Percentiles rank a stretch among this genome's conserved stretches.
phyloP scores from a whole-genome alignment of 768 basidiomycete species.

The Mrakia gelida region DNA sequence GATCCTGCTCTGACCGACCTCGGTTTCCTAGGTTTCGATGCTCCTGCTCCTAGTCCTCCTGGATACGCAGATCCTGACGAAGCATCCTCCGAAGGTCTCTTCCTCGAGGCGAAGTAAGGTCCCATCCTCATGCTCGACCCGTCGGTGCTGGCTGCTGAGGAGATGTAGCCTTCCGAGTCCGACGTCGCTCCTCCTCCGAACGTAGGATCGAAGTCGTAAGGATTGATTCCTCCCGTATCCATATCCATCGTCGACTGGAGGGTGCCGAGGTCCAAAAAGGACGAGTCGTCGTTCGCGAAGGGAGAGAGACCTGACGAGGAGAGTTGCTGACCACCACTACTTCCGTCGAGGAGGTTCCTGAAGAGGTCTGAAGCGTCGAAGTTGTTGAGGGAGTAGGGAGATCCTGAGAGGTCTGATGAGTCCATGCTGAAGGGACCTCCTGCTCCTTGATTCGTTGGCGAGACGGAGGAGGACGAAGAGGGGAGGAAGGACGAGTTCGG shows the following conservation, averaged over 20 bases:
- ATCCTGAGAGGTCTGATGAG: background rate
- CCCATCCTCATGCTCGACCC: slow-evolving; percentile 16
- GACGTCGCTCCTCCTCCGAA: slow-evolving; percentile 1
- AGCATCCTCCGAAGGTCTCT: slow-evolving; percentile 6
- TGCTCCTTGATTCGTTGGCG: background rate
- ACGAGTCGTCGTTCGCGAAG: background rate
- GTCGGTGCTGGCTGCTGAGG: background rate
- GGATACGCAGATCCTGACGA: background rate
- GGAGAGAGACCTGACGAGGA: background rate
- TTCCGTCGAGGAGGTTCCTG: background rate
- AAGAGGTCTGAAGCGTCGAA: slow-evolving; percentile 8
- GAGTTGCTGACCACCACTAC: no score
- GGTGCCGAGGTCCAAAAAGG: background rate
- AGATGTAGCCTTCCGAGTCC: background rate
- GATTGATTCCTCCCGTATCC: background rate
- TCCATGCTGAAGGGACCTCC: background rate
- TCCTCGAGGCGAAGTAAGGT: slow-evolving; percentile 5
- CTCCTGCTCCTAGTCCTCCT: background rate
- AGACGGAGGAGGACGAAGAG: background rate
- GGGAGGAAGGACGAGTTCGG: slow-evolving; percentile 2
- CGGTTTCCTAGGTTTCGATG: background rate
- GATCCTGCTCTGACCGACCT: background rate
- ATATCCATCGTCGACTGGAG: slow-evolving; percentile 7
- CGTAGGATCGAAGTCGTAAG: background rate
- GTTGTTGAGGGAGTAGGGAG: background rate